phyloP scores from a whole-genome alignment of 768 basidiomycete genomes.

The Tulasnella sp. region DNA sequence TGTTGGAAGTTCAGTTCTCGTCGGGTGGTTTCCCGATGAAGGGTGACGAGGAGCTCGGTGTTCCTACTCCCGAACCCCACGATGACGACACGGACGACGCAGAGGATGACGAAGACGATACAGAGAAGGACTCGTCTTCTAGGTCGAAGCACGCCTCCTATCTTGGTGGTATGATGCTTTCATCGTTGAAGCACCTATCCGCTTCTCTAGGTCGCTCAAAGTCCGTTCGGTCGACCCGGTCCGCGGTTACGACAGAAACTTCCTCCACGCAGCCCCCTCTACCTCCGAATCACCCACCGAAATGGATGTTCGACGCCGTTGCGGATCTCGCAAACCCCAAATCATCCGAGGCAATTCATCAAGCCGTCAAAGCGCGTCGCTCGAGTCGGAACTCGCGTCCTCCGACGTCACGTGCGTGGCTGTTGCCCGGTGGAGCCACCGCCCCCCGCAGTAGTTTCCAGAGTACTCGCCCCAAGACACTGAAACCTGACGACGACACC shows the following conservation, averaged over 20 bases:
- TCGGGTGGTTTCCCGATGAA: conserved; percentile 38
- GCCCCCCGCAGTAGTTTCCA: background rate
- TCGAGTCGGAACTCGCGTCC: background rate
- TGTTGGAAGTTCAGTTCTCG: conserved; percentile 46
- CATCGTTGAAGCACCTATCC: conserved; percentile 1
- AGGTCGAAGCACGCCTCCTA: conserved; percentile 1
- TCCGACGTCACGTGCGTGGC: background rate
- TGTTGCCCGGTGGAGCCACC: background rate
- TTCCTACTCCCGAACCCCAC: background rate
- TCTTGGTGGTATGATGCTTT: background rate
- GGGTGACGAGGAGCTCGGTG: background rate
- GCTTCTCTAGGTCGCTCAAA: background rate
- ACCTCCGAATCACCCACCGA: no score
- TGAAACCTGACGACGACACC: conserved; percentile 28
- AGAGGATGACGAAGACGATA: conserved; percentile 20
- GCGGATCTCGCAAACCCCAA: conserved; percentile 40
- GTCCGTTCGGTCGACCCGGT: background rate
- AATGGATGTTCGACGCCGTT: conserved; percentile 75
- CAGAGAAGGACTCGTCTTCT: background rate
- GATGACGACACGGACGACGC: conserved; percentile 18
- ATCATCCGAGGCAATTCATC: background rate
- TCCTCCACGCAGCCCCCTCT: background rate
- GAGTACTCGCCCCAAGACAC: no score
- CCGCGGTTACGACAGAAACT: background rate
- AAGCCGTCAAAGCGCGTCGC: background rate